Base-by-base conservation (phyloP, 2,329 filamentous ascomycete genomes). In the Cladosporium sp. region DNA sequence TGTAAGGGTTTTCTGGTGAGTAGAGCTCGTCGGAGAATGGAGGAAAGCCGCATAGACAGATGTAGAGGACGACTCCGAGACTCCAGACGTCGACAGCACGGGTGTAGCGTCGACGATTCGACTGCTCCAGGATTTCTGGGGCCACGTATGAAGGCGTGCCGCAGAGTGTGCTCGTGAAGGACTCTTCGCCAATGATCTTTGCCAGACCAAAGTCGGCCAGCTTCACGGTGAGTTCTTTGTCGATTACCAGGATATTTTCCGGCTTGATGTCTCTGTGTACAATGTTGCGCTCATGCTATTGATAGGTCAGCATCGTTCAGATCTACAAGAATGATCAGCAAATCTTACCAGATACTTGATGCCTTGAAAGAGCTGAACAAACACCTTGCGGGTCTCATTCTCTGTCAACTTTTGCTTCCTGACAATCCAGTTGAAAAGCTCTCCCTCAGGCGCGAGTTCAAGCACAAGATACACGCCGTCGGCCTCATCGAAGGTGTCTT, bases 241-340 rank as follows among this genome's bases (percentile, higher is more conserved):
- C 91, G 4, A 88, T 85, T 35, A 99, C 78, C 8, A 99, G 77
- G 34, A 99, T 97, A 68, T 97, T 97, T 71, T 97, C 93, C 0
- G 92, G 93, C 74, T 97, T 97, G 75, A 99, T 97, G 67, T 99
- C 94, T 58, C 94, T 88, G 72, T 99, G 94, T 4, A 97, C 92
- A 71, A 99, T 96, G 67, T 94, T 95, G 61, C 94, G 89, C 60
- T 97, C 94, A 71, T 99, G 94, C 93, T 97, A 13, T 15, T 36
- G 8, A 10, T 9, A 15, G 8, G 34, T 59, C 32, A 42, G 28
- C n/a, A 5, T 17, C n/a, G 9, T 32, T 3, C n/a, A 34, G 10
- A 10, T 20, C n/a, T 39, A 32, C 13, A 19, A 13, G 15, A 10
- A n/a, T 19, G n/a, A 22, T 22, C 10, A 35, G 17, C 1, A 20